phyloP scores from a whole-genome alignment of 768 basidiomycete genomes.

The Termitomyces sp. region DNA sequence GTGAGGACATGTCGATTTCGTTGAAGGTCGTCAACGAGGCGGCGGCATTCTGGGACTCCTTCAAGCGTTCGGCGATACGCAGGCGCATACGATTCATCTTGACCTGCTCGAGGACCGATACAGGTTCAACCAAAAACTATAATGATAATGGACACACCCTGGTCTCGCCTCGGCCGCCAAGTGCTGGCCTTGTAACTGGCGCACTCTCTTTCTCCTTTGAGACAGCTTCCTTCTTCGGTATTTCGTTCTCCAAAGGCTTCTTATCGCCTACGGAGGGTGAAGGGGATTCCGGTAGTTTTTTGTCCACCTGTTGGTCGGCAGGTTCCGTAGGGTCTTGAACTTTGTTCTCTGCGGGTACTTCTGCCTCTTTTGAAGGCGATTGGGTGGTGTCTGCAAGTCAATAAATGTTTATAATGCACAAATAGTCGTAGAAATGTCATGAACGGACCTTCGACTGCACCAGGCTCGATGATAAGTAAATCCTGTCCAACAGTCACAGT shows the following conservation, averaged over 20 bases:
- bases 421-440: background rate
- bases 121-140: background rate
- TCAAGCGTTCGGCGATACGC: constrained; percentile 95
- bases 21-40: constrained; percentile 98
- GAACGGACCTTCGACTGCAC: constrained; percentile 50
- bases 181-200: constrained; percentile 23
- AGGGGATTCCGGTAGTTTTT: constrained; percentile 38
- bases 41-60: constrained; percentile 95
- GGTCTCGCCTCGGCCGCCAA: constrained; percentile 72
- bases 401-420: background rate
- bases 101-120: constrained; percentile 43
- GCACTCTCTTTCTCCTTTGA: constrained; percentile 26
- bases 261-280: constrained; percentile 31
- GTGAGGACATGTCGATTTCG: constrained; percentile 97
- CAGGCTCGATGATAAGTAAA: constrained; percentile 85
- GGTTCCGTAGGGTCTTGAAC: constrained; percentile 38
- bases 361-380: constrained; percentile 27
- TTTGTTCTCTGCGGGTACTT: constrained; percentile 21
- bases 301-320: constrained; percentile 41
- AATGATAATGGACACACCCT: constrained; percentile 43
- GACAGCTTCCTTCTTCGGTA: constrained; percentile 24
- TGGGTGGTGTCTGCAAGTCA: constrained; percentile 19
- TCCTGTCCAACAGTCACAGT: constrained; percentile 95
- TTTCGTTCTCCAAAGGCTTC: constrained; percentile 27
- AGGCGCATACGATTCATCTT: constrained; percentile 99